Evolutionary conservation across 441 rosid species (phyloP), one percentile per base, ranked within the genome.

Genomic region (Mallotus repandus): DNA sequence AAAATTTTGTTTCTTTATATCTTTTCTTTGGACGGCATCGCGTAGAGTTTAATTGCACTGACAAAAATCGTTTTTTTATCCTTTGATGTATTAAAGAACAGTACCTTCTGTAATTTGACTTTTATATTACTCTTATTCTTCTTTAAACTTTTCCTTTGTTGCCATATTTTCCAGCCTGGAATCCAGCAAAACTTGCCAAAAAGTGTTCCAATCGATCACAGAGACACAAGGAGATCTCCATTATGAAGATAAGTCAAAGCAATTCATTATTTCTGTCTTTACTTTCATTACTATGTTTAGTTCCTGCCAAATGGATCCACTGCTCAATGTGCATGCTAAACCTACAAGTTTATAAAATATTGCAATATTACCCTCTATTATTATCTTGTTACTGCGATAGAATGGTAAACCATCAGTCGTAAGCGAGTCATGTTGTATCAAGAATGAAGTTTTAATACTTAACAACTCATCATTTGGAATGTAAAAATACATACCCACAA

Each of bases 131-230:
- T 35, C 15, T 2, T 15, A 6, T 35, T 16, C 7, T 13, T 62
- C 3, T 62, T 35, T n/a, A 53, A 53, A 7, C 56, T 53, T 53
- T 53, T 53, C 9, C 46, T 64, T 25, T 25, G 29, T 25, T 25
- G 29, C 29, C 29, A 25, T 22, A n/a, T n/a, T 58, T 45, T 71
- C 74, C 74, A 60, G 74, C 66, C 74, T 71, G 74, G 74, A 71
- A 9, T 60, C 32, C 32, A 43, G 67, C 67, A 63, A 63, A 8
- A 4, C 29, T 25, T 18, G 52, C 19, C 52, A 19, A n/a, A n/a
- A 15, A 7, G 19, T 6, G 15, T 60, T 60, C 29, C 1, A 25
- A 25, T 25, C 29, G 29, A 2, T 25, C 29, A 25, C 29, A 25
- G 2, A 25, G 29, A 25, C 29, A 25, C 1, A 25, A 2, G 29